Evolutionary conservation across 2,329 filamentous ascomycete species (phyloP), one percentile per base, ranked within the genome.

Genomic region (Calonectria hawksworthii): DNA sequence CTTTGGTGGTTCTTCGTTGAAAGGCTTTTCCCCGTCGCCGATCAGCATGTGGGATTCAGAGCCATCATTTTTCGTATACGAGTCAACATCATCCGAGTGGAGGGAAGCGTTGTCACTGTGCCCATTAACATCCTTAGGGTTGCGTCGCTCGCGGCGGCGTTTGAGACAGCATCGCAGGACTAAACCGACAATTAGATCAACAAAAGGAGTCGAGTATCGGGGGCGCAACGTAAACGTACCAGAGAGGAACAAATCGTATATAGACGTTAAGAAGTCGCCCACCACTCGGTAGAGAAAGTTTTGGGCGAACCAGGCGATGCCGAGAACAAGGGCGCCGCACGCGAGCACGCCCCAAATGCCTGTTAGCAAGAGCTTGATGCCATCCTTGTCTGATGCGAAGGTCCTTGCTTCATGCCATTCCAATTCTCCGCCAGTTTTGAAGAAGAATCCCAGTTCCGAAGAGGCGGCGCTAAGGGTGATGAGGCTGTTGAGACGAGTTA

Each of bases 371-470:
- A 84, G 79, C 75, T 83, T 83, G 32, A 83, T 76, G 23, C 79
- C 80, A 54, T 84, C 83, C 66, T 81, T 79, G 73, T 79, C 81
- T 36, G 77, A 76, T 26, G 83, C 81, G 54, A 83, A 83, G 14
- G 80, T 68, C 50, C 75, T 74, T 16, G 81, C 83, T 70, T 84
- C 83, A 36, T 76, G 77, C 83, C 83, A 84, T 64, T 84, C 80
- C 13, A 84, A 74, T 69, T 84, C 82, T 34, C 82, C 83, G 18
- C 83, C 83, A 0, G 83, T 83, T 64, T 83, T 79, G 63, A 77
- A 74, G 66, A 75, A 84, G 63, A 84, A 84, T 32, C 82, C 82
- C 14, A 83, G 74, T 64, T 84, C 82, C 8, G 82, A 83, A 3
- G 83, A 75, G 26, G 82, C 82, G 26, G 81, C 83, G 56, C 76